A percentile compares a stretch with the other conserved stretches of the same genome.
phyloP scores from a whole-genome alignment of 2,329 filamentous ascomycete species.

The Periconia sp. region DNA sequence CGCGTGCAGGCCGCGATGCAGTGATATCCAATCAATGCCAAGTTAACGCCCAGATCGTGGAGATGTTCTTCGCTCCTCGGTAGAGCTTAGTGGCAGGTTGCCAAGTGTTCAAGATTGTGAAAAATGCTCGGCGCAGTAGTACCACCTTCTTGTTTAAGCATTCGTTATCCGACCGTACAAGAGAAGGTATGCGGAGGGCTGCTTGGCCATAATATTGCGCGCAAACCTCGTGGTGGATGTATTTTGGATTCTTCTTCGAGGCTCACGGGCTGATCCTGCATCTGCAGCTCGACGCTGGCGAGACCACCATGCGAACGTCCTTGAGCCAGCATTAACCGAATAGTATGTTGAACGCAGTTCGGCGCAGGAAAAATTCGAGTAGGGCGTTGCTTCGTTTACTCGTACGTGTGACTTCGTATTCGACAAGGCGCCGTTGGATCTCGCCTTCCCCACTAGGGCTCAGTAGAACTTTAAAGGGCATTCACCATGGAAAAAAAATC shows the following conservation, averaged over 20 bases:
- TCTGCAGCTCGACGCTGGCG: not conserved
- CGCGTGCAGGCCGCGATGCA: not conserved
- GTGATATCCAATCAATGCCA: not conserved
- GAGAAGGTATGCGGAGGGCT: not conserved
- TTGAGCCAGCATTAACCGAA: not conserved
- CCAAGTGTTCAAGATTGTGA: not conserved
- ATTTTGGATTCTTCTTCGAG: not conserved
- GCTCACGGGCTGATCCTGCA: not conserved
- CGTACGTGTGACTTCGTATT: too few species aligned
- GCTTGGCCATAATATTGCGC: not conserved
- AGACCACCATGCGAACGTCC: not conserved
- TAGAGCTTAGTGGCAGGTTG: not conserved
- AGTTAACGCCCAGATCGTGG: not conserved
- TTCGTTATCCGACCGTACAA: not conserved
- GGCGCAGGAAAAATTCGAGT: not conserved
- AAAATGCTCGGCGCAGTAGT: not conserved
- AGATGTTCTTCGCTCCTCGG: not conserved
- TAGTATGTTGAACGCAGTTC: not conserved
- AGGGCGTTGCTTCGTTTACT: not conserved
- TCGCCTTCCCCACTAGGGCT: too few species aligned
- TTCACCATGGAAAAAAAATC: too few species aligned
- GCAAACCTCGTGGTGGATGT: not conserved
- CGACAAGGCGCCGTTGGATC: too few species aligned
- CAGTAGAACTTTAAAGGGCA: too few species aligned
- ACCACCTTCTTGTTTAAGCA: slow-evolving; percentile 1